Evolutionary conservation across 2,329 filamentous ascomycete species (phyloP).

Genomic region (Neofusicoccum sp.): DNA sequence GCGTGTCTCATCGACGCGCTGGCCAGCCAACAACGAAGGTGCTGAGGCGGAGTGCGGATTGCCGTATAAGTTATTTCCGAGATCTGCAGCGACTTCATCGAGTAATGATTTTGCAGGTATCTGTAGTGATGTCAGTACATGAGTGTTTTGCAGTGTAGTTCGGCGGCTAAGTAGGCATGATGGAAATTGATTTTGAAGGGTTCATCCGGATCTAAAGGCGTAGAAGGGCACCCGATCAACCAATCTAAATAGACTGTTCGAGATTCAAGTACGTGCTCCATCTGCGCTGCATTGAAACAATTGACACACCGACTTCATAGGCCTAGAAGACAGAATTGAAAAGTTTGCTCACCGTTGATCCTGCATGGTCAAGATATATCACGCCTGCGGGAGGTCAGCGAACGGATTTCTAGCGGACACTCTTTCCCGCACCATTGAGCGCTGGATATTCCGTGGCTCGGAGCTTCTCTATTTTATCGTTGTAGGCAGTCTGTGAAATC

Average conservation of each 20-base stretch:
- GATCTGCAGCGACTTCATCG: constrained; percentile 72
- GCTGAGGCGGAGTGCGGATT: constrained; percentile 86
- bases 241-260: too few relatives aligned
- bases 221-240: too few relatives aligned
- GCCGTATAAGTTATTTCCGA: constrained; percentile 71
- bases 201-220: background rate
- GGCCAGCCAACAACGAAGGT: constrained; percentile 68
- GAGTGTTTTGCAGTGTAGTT: constrained; percentile 71
- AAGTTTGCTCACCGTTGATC: constrained; percentile 37
- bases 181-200: constrained; percentile 26
- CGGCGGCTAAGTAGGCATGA: constrained; percentile 60
- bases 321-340: background rate
- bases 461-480: constrained; percentile 34
- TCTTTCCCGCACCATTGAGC: constrained; percentile 22
- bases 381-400: constrained; percentile 18
- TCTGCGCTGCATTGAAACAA: background rate
- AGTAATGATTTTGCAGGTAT: constrained; percentile 75
- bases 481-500: background rate
- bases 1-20: constrained; percentile 55
- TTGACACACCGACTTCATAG: too few relatives aligned
- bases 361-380: constrained; percentile 59
- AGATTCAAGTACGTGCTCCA: background rate
- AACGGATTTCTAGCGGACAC: too few relatives aligned
- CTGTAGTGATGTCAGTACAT: constrained; percentile 63
- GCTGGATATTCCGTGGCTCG: constrained; percentile 43